These are phyloP conservation scores for Chamaecrista fasciculata DNA, from an alignment of 306 rosid genomes.

Conservation along the genomic window DNA sequence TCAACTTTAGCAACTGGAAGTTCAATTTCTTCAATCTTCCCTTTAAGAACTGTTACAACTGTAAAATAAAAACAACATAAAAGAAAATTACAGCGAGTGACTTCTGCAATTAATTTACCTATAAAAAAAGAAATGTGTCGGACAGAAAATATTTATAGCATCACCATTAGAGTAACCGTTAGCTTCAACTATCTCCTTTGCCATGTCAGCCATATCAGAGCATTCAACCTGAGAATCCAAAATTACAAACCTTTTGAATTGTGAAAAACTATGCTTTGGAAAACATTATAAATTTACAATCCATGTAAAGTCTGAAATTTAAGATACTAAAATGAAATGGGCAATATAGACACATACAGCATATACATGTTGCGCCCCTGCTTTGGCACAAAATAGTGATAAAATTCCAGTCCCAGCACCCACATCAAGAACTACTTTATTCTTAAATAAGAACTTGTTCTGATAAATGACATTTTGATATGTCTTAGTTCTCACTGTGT, in stretches of 20 bases:
- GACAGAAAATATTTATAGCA: conserved; percentile 12
- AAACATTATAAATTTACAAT: background rate
- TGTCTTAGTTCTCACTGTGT: conserved; percentile 86
- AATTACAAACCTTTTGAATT: conserved; percentile 3
- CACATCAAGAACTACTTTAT: conserved; percentile 96
- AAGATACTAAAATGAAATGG: background rate
- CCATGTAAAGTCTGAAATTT: background rate
- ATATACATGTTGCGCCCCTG: conserved; percentile 92
- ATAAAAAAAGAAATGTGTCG: conserved; percentile 12
- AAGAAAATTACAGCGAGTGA: conserved; percentile 22
- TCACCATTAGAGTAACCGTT: conserved; percentile 83
- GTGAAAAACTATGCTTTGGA: background rate
- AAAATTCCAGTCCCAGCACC: conserved; percentile 99
- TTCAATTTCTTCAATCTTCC: conserved; percentile 92
- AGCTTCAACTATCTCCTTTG: conserved; percentile 83
- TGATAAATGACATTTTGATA: conserved; percentile 96
- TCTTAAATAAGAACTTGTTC: conserved; percentile 73
- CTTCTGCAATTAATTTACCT: background rate
- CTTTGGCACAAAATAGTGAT: conserved; percentile 94
- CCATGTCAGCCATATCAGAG: conserved; percentile 98
- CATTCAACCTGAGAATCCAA: conserved; percentile 74
- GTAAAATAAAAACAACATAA: conserved; percentile 25
- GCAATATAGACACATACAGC: conserved; percentile 50
- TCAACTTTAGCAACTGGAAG: conserved; percentile 93
- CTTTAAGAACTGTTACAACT: conserved; percentile 94